Base-by-base conservation (phyloP, 1,284 basidiomycete genomes). In the Ganoderma boninense region DNA sequence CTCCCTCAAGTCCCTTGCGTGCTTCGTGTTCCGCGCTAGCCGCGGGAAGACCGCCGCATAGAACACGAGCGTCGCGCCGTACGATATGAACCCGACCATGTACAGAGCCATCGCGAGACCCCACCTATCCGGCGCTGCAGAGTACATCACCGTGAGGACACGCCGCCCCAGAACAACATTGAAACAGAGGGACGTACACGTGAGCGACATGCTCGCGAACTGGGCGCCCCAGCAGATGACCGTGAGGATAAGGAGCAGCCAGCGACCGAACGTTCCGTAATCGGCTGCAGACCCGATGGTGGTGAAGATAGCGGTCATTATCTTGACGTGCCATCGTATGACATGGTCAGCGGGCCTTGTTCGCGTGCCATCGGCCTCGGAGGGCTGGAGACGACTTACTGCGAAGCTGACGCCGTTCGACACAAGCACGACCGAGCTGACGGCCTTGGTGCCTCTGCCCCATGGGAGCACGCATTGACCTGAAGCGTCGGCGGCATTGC, bases 31-130 rank as follows among this genome's bases (percentile, higher is more conserved):
- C 16, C 94, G 86, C 0, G 95, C 95, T 3, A 97, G 86, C 16
- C 93, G 89, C 1, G 95, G 95, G 79, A 97, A 96, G 7, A 91
- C 80, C 0, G 95, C 94, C 0, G 93, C 91, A 78, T 94, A 97
- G 81, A 95, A 96, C 2, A 93, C 91, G 11, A 94, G 85, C 0
- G 92, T 93, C 4, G 92, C 91, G 2, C 92, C 91, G 74, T 93
- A 93, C 0, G 88, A 86, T 64, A 94, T 90, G 79, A 95, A 91
- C 18, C 94, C 92, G 40, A 95, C 81, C 85, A 97, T 95, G 77
- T 93, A 97, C 3, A 97, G 81, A 0, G 82, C 92, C 87, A 95
- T 95, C 0, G 92, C 92, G 6, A 87, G 82, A 54, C 85, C 85
- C 95, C 95, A 97, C 38, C 92, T 86, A 38, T 85, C 85, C 2